A percentile compares a stretch with the other conserved stretches of the same genome.
These are phyloP conservation scores for Candida maris DNA, from an alignment of 805 yeast genomes.

Conservation along the genomic window DNA sequence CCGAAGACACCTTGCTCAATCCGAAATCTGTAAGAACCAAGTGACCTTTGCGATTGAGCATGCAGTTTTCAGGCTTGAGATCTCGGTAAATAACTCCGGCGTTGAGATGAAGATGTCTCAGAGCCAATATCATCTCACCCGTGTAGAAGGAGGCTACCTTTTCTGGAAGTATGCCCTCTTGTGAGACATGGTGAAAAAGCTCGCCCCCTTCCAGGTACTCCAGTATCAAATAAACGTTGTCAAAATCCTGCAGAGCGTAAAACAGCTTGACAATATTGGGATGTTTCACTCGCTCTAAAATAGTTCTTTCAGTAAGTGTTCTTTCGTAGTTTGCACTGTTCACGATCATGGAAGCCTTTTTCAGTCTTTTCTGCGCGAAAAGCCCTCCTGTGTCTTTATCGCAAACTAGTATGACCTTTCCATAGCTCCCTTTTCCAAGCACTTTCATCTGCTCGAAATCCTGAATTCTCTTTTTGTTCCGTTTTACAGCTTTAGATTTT, in stretches of 20 bases:
- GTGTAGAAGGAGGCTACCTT: conserved; percentile 70
- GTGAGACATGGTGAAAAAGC: conserved; percentile 60
- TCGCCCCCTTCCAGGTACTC: conserved; percentile 92
- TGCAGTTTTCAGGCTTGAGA: conserved; percentile 85
- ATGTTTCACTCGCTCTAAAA: conserved; percentile 67
- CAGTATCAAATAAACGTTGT: conserved; percentile 67
- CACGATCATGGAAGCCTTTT: conserved; percentile 75
- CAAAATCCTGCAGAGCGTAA: conserved; percentile 79
- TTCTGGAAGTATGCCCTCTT: conserved; percentile 47
- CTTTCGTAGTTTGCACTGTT: conserved; percentile 57
- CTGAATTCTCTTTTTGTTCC: conserved; percentile 22
- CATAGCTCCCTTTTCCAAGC: conserved; percentile 84
- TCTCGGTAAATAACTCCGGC: conserved; percentile 86
- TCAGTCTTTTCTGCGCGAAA: conserved; percentile 83
- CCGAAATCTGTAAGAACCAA: conserved; percentile 86
- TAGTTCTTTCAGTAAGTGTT: conserved; percentile 75
- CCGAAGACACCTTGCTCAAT: conserved; percentile 48
- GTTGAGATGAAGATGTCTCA: conserved; percentile 63
- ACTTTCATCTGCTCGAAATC: conserved; percentile 78
- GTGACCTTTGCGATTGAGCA: conserved; percentile 74
- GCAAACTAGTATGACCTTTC: conserved; percentile 76
- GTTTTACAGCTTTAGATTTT: conserved; percentile 1
- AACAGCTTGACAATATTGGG: conserved; percentile 78
- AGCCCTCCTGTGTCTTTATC: conserved; percentile 59
- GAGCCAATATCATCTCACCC: conserved; percentile 77